These are phyloP conservation scores for Eimeria acervulina DNA, from an alignment of 169 alveolate genomes.

Conservation along the genomic window DNA sequence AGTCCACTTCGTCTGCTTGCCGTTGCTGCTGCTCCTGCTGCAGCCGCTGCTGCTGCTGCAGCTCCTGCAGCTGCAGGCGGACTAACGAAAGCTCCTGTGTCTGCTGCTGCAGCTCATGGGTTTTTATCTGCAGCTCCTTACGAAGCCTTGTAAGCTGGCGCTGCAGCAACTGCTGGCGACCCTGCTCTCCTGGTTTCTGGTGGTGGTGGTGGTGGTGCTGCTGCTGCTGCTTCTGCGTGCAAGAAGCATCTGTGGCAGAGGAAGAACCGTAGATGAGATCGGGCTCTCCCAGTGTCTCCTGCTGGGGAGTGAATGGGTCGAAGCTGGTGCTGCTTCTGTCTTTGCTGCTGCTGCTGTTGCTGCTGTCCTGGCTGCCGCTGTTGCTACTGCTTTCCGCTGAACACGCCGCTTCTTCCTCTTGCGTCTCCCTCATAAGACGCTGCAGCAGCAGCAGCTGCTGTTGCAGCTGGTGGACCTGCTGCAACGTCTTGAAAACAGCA, in stretches of 20 bases:
- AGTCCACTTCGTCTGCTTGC: not conserved
- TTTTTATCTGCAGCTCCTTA: not conserved
- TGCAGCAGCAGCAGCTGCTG: conserved; percentile 30
- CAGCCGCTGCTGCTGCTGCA: conserved; percentile 59
- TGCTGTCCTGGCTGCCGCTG: not conserved
- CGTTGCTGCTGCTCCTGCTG: not conserved
- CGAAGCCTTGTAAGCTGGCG: conserved; percentile 15
- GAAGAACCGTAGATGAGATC: not conserved
- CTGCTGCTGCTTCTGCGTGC: conserved; percentile 11
- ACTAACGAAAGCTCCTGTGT: not conserved
- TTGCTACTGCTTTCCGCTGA: not conserved
- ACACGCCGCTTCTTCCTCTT: not conserved
- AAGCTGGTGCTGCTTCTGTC: not conserved
- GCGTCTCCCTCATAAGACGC: not conserved
- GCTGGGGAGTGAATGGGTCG: not conserved
- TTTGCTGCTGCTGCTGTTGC: not conserved
- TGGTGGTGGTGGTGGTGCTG: conserved; percentile 9
- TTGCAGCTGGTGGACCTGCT: conserved; percentile 14
- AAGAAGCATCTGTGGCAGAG: not conserved
- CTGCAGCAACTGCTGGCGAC: conserved; percentile 6
- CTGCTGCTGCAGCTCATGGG: not conserved
- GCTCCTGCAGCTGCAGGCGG: conserved; percentile 24
- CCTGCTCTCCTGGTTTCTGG: not conserved
- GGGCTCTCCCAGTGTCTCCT: not conserved
- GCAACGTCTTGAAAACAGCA: not conserved